Evolutionary conservation across 2,329 filamentous ascomycete species (phyloP).

Genomic region (Sporothrix humicola): DNA sequence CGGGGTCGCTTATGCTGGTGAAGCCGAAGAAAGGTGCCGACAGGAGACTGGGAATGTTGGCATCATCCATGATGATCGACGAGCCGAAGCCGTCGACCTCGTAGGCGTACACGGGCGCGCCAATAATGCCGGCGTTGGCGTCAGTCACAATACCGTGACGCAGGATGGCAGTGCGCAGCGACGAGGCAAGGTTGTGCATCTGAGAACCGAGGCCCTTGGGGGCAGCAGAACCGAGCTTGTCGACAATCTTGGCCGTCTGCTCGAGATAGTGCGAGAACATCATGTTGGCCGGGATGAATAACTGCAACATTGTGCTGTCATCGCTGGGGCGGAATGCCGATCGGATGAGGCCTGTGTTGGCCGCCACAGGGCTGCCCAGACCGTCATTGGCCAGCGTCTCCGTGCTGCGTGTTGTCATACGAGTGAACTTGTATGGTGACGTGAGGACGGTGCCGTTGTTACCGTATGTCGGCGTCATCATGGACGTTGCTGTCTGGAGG

Average conservation of each 20-base stretch:
- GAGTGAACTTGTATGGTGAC: constrained; percentile 76
- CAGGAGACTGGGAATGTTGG: constrained; percentile 68
- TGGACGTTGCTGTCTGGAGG: constrained; percentile 69
- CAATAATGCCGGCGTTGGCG: constrained; percentile 43
- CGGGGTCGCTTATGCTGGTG: constrained; percentile 59
- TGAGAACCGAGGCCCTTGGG: constrained; percentile 53
- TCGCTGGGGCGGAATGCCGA: constrained; percentile 91
- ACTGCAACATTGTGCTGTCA: constrained; percentile 83
- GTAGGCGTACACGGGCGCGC: constrained; percentile 67
- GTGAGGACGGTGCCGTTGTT: constrained; percentile 60
- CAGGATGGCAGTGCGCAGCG: constrained; percentile 45
- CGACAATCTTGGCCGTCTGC: constrained; percentile 54
- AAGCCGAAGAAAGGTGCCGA: constrained; percentile 67
- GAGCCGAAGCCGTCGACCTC: constrained; percentile 74
- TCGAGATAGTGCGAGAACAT: constrained; percentile 72
- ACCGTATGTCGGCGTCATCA: constrained; percentile 77
- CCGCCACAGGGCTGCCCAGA: constrained; percentile 78
- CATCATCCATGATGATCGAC: constrained; percentile 67
- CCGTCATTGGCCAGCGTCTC: constrained; percentile 82
- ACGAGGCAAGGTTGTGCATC: constrained; percentile 65
- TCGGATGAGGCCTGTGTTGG: constrained; percentile 79
- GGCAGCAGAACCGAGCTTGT: constrained; percentile 46
- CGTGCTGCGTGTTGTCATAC: constrained; percentile 72
- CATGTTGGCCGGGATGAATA: constrained; percentile 89
- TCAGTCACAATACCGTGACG: constrained; percentile 56